Conservation (phyloP, 768 basidiomycete genomes). For the Boletellus ananiceps region DNA sequence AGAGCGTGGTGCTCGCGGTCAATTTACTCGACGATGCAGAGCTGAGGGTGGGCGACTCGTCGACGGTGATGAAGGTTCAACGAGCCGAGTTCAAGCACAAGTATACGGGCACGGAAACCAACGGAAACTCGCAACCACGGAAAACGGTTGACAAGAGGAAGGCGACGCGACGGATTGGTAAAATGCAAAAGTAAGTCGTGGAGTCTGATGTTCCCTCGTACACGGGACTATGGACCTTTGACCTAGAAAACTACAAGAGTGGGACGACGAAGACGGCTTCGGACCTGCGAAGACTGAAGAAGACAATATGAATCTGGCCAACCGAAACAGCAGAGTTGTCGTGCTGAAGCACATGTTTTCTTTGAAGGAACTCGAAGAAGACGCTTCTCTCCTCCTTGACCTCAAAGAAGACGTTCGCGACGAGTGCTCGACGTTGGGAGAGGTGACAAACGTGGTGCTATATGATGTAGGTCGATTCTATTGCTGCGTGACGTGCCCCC, state of each 20-base stretch:
- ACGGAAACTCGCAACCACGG: conserved; percentile 44
- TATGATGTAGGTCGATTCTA: conserved; percentile 72
- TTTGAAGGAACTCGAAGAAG: conserved; percentile 77
- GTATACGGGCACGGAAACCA: conserved; percentile 36
- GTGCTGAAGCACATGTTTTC: conserved; percentile 97
- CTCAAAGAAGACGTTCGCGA: conserved; percentile 96
- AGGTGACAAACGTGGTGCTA: conserved; percentile 91
- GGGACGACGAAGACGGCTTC: conserved; percentile 93
- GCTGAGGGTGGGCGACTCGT: conserved; percentile 73
- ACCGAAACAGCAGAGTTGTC: conserved; percentile 72
- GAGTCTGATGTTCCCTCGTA: neutral
- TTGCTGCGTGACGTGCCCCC: neutral
- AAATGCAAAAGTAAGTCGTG: conserved; percentile 72
- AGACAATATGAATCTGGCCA: conserved; percentile 42
- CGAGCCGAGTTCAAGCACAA: conserved; percentile 81
- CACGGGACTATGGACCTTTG: neutral
- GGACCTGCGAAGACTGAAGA: conserved; percentile 63
- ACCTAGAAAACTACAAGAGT: conserved; percentile 82
- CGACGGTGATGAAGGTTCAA: conserved; percentile 66
- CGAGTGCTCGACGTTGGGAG: conserved; percentile 84
- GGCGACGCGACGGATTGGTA: conserved; percentile 67
- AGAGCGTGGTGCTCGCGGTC: conserved; percentile 82
- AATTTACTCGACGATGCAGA: conserved; percentile 90
- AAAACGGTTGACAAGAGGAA: conserved; percentile 76
- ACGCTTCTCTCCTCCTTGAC: conserved; percentile 80